phyloP scores from a whole-genome alignment of 225 moss, liverwort and hornwort species.

The Sphagnum tenellum region DNA sequence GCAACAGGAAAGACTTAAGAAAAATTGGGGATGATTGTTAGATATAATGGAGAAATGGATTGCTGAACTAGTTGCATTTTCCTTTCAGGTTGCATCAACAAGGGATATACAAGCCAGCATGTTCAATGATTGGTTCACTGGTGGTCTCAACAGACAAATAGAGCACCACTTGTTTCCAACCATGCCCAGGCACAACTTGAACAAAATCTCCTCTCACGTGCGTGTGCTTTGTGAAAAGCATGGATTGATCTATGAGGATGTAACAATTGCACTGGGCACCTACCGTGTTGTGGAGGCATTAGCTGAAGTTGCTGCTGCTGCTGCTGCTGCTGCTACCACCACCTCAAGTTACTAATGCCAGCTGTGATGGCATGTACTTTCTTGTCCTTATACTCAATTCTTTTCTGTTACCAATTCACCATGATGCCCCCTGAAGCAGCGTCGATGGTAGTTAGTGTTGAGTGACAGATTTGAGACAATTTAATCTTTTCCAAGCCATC shows the following conservation, averaged over 20 bases:
- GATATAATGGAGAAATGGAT: no score
- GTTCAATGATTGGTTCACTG: constrained; percentile 99
- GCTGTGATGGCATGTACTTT: no score
- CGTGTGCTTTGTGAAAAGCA: constrained; percentile 80
- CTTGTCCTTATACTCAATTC: no score
- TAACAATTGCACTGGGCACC: constrained; percentile 56
- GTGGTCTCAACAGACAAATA: constrained; percentile 93
- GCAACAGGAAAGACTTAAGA: no score
- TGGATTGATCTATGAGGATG: constrained; percentile 71
- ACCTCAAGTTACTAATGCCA: no score
- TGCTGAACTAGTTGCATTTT: no score
- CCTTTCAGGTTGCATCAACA: constrained; percentile 52
- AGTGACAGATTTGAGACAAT: no score
- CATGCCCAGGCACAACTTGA: constrained; percentile 80
- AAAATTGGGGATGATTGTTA: no score
- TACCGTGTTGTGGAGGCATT: constrained; percentile 55
- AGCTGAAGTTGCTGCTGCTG: constrained; percentile 77
- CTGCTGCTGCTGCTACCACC: not conserved
- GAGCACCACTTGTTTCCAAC: constrained; percentile 94
- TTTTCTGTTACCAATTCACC: no score
- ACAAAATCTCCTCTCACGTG: constrained; percentile 71
- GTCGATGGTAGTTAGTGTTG: no score
- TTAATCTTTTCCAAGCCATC: no score
- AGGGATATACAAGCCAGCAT: constrained; percentile 64
- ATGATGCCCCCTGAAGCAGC: no score